These are phyloP conservation scores for Lachnellula willkommii DNA, from an alignment of 2,329 filamentous ascomycete species.

Conservation along the genomic window DNA sequence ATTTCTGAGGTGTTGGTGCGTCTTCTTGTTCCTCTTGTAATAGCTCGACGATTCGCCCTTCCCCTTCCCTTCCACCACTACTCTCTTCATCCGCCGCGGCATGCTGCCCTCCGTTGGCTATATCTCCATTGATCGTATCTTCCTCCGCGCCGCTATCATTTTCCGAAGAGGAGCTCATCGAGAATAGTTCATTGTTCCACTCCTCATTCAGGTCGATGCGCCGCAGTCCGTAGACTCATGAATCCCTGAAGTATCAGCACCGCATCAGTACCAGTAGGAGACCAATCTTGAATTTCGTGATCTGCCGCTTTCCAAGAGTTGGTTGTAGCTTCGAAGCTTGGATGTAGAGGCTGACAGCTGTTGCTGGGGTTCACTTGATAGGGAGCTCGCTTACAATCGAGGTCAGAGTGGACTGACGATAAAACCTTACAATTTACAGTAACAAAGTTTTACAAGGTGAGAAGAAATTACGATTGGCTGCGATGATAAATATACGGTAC, in stretches of 20 bases:
- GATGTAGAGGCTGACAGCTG: neutral
- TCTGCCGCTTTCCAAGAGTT: constrained; percentile 4
- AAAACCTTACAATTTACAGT: no score
- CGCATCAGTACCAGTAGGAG: constrained; percentile 11
- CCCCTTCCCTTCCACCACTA: constrained; percentile 23
- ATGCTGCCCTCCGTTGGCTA: constrained; percentile 25
- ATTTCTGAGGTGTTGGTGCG: constrained; percentile 20
- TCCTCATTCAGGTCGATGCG: constrained; percentile 22
- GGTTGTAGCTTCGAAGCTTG: neutral
- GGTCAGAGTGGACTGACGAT: no score
- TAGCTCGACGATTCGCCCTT: constrained; percentile 23
- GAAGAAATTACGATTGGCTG: neutral
- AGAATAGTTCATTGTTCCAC: constrained; percentile 37
- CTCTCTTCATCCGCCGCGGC: constrained; percentile 44
- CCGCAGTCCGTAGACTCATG: constrained; percentile 24
- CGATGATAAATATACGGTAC: neutral
- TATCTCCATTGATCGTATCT: constrained; percentile 39
- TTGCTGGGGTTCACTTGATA: neutral
- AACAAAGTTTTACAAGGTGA: neutral
- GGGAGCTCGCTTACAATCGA: constrained; percentile 13
- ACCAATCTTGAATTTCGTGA: neutral
- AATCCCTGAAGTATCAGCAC: constrained; percentile 14
- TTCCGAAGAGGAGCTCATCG: constrained; percentile 66
- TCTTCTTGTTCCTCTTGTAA: constrained; percentile 27
- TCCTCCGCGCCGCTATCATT: constrained; percentile 56